Evolutionary conservation across 2,329 filamentous ascomycete genomes (phyloP).

Genomic region (Stemphylium beticola): DNA sequence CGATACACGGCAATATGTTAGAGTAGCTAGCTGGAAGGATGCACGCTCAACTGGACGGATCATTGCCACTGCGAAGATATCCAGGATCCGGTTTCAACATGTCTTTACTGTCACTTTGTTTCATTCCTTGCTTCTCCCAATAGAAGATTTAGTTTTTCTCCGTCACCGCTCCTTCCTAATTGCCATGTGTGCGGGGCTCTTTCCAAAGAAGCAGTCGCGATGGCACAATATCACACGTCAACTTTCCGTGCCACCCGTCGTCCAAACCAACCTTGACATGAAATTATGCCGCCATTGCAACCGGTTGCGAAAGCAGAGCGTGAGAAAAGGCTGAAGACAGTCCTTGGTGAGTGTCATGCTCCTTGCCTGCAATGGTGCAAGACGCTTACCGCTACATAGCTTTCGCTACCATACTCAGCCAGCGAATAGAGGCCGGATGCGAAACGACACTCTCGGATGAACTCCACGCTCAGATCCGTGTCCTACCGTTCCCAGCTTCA

Average conservation of each 20-base stretch:
- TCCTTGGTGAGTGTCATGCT: conserved; percentile 34
- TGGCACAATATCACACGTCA: background rate
- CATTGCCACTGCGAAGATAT: background rate
- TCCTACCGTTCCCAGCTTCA: conserved; percentile 40
- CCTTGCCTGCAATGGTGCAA: background rate
- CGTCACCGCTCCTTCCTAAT: conserved; percentile 5
- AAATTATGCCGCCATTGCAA: conserved; percentile 33
- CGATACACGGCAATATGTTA: background rate
- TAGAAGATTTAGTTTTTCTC: background rate
- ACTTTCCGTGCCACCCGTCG: no score
- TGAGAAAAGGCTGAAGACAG: conserved; percentile 43
- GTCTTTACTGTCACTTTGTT: conserved; percentile 1
- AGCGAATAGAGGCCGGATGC: conserved; percentile 25
- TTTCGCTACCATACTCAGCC: conserved; percentile 40
- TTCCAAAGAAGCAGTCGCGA: conserved; percentile 1
- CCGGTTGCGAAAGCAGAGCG: conserved; percentile 37
- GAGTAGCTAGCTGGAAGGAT: background rate
- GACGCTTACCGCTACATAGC: conserved; percentile 30
- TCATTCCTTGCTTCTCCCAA: background rate
- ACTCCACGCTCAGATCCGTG: conserved; percentile 53
- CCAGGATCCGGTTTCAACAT: background rate
- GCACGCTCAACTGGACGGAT: background rate
- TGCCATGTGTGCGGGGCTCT: background rate
- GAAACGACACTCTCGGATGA: conserved; percentile 37
- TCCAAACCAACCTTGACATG: no score